Percentiles rank a stretch among this genome's conserved stretches.
phyloP scores from a whole-genome alignment of 306 rosid species.

The Gleditsia sinensis region DNA sequence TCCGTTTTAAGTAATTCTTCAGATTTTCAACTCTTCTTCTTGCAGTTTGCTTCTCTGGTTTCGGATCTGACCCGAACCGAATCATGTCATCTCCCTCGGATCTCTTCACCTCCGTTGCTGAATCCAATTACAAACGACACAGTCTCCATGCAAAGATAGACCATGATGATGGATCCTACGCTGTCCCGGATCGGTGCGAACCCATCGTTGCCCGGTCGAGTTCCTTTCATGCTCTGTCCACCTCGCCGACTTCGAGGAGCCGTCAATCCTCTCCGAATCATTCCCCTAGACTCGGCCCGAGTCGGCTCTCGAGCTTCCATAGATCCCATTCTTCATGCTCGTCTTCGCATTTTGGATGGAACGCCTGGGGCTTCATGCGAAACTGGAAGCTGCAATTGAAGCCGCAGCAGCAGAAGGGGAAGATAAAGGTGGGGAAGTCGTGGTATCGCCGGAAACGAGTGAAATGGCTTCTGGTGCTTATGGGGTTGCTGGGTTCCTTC shows the following conservation, averaged over 20 bases:
- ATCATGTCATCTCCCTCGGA: background rate
- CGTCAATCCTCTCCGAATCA: slow-evolving; percentile 58
- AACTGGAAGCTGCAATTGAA: slow-evolving; percentile 1
- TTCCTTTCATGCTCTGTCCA: slow-evolving; percentile 45
- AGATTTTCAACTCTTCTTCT: background rate
- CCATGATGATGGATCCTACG: slow-evolving; percentile 11
- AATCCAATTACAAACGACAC: background rate
- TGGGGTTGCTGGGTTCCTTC: slow-evolving; percentile 54
- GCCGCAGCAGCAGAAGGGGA: slow-evolving; percentile 29
- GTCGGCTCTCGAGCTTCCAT: slow-evolving; percentile 58
- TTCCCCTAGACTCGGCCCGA: slow-evolving; percentile 58
- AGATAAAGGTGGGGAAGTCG: slow-evolving; percentile 40
- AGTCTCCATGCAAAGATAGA: background rate
- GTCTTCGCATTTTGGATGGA: slow-evolving; percentile 29
- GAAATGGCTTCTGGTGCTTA: slow-evolving; percentile 54
- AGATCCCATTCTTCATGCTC: slow-evolving; percentile 37
- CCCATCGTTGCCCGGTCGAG: slow-evolving; percentile 35
- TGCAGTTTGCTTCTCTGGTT: background rate
- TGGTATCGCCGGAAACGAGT: slow-evolving; percentile 66
- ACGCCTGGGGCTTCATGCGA: slow-evolving; percentile 26
- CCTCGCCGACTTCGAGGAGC: slow-evolving; percentile 49
- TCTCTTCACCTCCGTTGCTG: background rate
- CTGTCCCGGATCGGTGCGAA: slow-evolving; percentile 42
- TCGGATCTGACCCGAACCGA: slow-evolving; percentile 1
- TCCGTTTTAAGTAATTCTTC: background rate